phyloP scores from a whole-genome alignment of 139 green algal genomes.

The Chlorella vulgaris region DNA sequence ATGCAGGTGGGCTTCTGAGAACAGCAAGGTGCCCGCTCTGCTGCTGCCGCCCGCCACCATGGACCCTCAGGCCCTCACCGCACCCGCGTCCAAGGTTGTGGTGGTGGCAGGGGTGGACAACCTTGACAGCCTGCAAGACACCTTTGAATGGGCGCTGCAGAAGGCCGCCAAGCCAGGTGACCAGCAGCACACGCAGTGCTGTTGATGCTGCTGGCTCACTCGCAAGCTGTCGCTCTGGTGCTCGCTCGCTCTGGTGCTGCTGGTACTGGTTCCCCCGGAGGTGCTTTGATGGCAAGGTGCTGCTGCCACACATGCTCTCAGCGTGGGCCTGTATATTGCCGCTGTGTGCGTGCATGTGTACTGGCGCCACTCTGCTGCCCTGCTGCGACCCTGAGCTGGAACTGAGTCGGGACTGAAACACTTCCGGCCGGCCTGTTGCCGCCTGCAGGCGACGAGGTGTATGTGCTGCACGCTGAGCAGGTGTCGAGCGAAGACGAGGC shows the following conservation, averaged over 20 bases:
- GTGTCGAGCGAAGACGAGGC: conserved; percentile 20
- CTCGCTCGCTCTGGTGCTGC: no score
- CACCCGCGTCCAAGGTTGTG: not conserved
- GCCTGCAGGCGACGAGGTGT: conserved; percentile 36
- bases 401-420: no score
- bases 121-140: conserved; percentile 20
- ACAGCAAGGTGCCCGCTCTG: conserved; percentile 40
- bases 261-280: no score
- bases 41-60: conserved; percentile 37
- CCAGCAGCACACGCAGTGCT: no score
- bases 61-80: not conserved
- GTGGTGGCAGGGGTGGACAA: conserved; percentile 33
- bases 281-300: no score
- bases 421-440: no score
- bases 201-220: not conserved
- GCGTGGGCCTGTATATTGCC: no score
- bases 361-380: no score
- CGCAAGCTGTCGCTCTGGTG: no score
- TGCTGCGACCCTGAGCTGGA: no score
- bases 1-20: conserved; percentile 37
- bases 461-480: conserved; percentile 28
- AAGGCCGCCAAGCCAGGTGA: conserved; percentile 17
- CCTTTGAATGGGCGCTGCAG: conserved; percentile 40
- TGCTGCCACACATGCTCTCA: no score
- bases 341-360: no score